These are phyloP conservation scores for Chrysopogon serrulatus DNA, from an alignment of 176 grass and related monocot species.

Conservation along the genomic window DNA sequence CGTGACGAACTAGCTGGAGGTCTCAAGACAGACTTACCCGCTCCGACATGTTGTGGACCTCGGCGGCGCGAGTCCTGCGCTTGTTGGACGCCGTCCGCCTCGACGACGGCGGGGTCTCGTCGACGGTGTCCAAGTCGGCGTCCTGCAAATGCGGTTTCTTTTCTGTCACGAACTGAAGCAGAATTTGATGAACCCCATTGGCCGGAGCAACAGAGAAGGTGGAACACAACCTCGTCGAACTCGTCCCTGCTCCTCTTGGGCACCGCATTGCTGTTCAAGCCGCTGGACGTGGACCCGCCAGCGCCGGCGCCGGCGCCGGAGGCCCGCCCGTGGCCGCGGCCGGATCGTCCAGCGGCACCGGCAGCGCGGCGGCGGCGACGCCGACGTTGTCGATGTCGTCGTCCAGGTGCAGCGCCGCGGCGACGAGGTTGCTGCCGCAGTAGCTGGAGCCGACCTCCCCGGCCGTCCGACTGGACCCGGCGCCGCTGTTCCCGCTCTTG, in stretches of 20 bases:
- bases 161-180: not conserved
- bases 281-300: conserved; percentile 64
- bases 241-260: conserved; percentile 39
- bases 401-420: not conserved
- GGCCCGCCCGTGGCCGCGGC: not conserved
- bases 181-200: not conserved
- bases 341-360: not conserved
- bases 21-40: conserved; percentile 43
- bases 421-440: conserved; percentile 47
- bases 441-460: conserved; percentile 38
- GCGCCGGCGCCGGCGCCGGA: too few relatives aligned
- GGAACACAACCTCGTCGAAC: conserved; percentile 50
- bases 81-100: conserved; percentile 42
- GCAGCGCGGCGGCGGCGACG: not conserved
- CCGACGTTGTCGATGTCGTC: conserved; percentile 15
- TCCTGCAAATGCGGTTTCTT: conserved; percentile 36
- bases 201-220: not conserved
- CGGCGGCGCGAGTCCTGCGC: conserved; percentile 72
- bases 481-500: conserved; percentile 23
- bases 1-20: not conserved
- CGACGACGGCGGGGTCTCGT: conserved; percentile 22
- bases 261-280: conserved; percentile 39
- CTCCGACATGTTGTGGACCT: conserved; percentile 91
- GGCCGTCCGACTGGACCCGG: not conserved
- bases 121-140: conserved; percentile 37